Base-by-base conservation (phyloP, 345 rosid species). In the Gossypium herbaceum region DNA sequence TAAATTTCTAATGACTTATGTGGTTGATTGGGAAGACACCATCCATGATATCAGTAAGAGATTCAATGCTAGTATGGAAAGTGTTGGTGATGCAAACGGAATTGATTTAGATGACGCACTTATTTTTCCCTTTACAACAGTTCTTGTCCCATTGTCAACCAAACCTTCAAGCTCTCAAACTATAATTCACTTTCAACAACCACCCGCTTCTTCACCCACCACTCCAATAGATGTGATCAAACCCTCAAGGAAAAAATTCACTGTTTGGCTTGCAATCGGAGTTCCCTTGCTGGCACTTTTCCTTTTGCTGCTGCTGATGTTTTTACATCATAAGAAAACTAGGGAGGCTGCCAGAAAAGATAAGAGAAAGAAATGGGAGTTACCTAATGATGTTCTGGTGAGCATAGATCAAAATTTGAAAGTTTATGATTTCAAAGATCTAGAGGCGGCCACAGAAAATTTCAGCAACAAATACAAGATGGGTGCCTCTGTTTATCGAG, bases 51-150 rank as follows among this genome's bases (percentile, higher is more conserved):
- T 84, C 41, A 81, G 86, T 12, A 12, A 61, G 65, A 84, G 89
- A 61, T 87, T 85, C 65, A 80, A 84, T 73, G 77, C 52, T 15
- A 84, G 79, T 17, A 47, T 2, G 9, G 45, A 60, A 56, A 79
- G 77, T 59, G 66, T 85, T 39, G 66, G 79, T 41, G 74, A 41
- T 51, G 89, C 86, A 47, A 89, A 89, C 73, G 83, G 79, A 25
- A 55, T 73, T 58, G 56, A 80, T 73, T 77, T 20, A 12, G 72
- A 73, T 24, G 75, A 75, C 39, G 48, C 80, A 11, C 9, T 47
- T 19, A 25, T 85, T 41, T 75, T 51, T 58, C 82, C 87, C 47
- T 81, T 78, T 56, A 87, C 91, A 17, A 89, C 93, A 4, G 68
- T 89, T 78, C 81, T 84, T 59, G 73, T 87, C 58, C 89, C 89